A percentile compares a stretch with the other conserved stretches of the same genome.
phyloP scores from a whole-genome alignment of 176 grass and related monocot species.

The Bromus sterilis region DNA sequence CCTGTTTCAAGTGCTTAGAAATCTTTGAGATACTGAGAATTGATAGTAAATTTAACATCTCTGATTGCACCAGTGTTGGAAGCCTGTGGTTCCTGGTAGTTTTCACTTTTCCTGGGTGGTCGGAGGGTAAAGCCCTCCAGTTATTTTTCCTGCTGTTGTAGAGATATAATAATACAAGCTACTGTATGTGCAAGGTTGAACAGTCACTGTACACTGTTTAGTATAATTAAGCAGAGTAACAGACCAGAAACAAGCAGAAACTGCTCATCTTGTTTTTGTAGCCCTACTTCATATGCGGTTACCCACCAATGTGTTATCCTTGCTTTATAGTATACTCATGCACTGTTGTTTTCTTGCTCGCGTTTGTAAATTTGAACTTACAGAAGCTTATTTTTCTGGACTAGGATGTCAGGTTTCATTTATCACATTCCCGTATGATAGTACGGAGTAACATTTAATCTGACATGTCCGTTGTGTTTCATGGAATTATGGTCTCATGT shows the following conservation, averaged over 20 bases:
- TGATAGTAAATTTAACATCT: neutral
- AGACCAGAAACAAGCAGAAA: neutral
- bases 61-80: neutral
- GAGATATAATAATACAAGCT: neutral
- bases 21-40: neutral
- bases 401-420: neutral
- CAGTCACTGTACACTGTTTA: neutral
- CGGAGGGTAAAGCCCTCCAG: neutral
- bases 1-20: neutral
- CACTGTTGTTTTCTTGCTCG: neutral
- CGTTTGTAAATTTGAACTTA: neutral
- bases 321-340: neutral
- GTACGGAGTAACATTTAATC: constrained; percentile 5
- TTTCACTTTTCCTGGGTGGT: neutral
- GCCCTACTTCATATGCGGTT: neutral
- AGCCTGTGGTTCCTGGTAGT: neutral
- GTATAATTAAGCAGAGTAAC: neutral
- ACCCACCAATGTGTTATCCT: neutral
- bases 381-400: constrained; percentile 17
- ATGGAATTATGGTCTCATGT: neutral
- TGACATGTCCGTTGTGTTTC: neutral
- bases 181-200: neutral
- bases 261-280: neutral
- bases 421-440: neutral
- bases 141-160: neutral